Conservation (phyloP, 2,329 filamentous ascomycete genomes). For the Phyllosticta paracitricarpa region DNA sequence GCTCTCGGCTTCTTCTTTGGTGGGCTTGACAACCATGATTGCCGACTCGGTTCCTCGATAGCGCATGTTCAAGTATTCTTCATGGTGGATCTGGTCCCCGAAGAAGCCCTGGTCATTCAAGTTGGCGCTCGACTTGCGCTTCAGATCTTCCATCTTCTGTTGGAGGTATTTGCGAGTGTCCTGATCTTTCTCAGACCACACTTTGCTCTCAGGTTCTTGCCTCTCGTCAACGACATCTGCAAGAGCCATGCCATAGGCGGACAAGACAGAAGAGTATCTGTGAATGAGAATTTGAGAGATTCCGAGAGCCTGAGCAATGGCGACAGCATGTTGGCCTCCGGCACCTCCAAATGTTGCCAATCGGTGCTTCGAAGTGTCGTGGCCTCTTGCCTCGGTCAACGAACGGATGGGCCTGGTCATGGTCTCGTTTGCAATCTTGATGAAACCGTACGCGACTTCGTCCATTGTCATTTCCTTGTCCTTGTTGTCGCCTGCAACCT, state of each 20-base stretch:
- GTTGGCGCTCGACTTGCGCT: conserved; percentile 58
- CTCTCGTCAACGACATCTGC: conserved; percentile 88
- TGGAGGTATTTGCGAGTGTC: conserved; percentile 54
- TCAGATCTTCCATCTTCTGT: conserved; percentile 67
- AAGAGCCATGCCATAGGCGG: conserved; percentile 85
- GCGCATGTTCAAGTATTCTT: conserved; percentile 90
- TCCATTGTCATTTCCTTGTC: conserved; percentile 61
- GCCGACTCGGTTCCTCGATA: conserved; percentile 87
- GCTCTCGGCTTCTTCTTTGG: conserved; percentile 48
- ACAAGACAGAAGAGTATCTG: conserved; percentile 78
- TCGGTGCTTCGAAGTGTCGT: conserved; percentile 83
- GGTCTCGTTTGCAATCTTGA: conserved; percentile 82
- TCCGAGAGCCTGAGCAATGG: conserved; percentile 74
- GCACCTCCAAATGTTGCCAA: conserved; percentile 88
- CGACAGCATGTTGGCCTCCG: conserved; percentile 85
- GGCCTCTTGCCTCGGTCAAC: conserved; percentile 83
- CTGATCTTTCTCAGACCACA: conserved; percentile 45
- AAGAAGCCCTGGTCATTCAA: conserved; percentile 71
- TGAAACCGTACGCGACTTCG: conserved; percentile 80
- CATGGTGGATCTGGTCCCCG: conserved; percentile 65
- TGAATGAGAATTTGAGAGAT: conserved; percentile 81
- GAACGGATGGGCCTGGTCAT: conserved; percentile 88
- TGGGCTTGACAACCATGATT: conserved; percentile 76
- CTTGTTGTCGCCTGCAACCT: conserved; percentile 51
- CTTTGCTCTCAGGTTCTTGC: conserved; percentile 62